phyloP scores from a whole-genome alignment of 1,284 basidiomycete genomes.

The Ustilago hordei region DNA sequence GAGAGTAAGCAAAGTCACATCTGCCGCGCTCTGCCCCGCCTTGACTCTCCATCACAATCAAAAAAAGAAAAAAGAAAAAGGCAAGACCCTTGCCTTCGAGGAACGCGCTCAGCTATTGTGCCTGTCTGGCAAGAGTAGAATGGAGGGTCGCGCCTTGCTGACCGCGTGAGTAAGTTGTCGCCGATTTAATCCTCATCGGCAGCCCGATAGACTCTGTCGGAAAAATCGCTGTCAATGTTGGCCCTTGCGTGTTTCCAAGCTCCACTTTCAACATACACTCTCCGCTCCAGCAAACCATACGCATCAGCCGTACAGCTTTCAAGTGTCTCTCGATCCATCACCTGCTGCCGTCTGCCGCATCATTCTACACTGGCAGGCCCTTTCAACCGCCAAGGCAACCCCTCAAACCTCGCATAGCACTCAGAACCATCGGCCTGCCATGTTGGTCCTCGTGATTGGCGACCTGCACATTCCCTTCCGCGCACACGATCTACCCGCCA shows the following conservation, averaged over 20 bases:
- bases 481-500: slow-evolving; percentile 87
- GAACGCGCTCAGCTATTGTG: not conserved
- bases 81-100: slow-evolving; percentile 4
- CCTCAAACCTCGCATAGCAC: too few species aligned
- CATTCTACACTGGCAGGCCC: too few species aligned
- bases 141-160: slow-evolving; percentile 7
- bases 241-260: slow-evolving; percentile 21
- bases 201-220: not conserved
- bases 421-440: slow-evolving; percentile 12
- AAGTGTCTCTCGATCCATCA: not conserved
- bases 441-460: slow-evolving; percentile 66
- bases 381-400: too few species aligned
- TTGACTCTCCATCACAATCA: not conserved
- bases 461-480: slow-evolving; percentile 67
- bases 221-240: not conserved
- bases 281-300: not conserved
- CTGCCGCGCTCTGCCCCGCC: not conserved
- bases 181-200: not conserved
- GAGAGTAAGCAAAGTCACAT: not conserved
- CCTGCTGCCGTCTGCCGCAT: not conserved
- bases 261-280: slow-evolving; percentile 8
- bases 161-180: not conserved
- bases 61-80: not conserved
- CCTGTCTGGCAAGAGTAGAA: too few species aligned
- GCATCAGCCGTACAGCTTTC: not conserved